Evolutionary conservation across 805 yeast species (phyloP).

Genomic region (Tetrapisispora fleetii): DNA sequence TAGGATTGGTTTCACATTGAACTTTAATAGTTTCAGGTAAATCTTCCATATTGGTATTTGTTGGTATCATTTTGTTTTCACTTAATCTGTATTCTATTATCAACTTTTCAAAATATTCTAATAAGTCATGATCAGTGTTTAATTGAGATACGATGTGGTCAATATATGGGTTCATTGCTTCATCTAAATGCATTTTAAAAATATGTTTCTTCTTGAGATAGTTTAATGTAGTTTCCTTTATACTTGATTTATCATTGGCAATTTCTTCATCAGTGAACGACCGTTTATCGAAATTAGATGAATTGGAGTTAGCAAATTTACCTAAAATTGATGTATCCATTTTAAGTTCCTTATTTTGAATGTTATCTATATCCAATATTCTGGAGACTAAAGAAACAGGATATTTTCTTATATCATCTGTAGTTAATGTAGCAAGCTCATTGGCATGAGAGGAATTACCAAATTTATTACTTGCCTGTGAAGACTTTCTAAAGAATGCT

Average conservation of each 20-base stretch:
- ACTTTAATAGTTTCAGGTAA: conserved; percentile 10
- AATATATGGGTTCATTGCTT: conserved; percentile 16
- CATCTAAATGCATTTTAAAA: conserved; percentile 15
- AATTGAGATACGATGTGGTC: conserved; percentile 6
- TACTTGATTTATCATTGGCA: not conserved
- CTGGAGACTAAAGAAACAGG: conserved; percentile 17
- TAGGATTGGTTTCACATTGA: conserved; percentile 4
- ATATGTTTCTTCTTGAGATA: conserved; percentile 16
- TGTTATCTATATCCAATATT: conserved; percentile 7
- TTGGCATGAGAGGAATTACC: conserved; percentile 3
- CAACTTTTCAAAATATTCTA: conserved; percentile 9
- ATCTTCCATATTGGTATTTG: not conserved
- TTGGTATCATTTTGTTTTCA: not conserved
- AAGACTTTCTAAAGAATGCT: conserved; percentile 11
- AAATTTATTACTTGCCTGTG: conserved; percentile 1
- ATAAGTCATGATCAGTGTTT: conserved; percentile 20
- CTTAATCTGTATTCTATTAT: conserved; percentile 8
- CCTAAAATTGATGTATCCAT: not conserved
- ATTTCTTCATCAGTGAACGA: not conserved
- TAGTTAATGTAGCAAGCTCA: conserved; percentile 10
- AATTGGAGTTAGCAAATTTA: not conserved
- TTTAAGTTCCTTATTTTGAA: not conserved
- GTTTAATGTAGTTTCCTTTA: conserved; percentile 4
- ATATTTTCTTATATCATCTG: conserved; percentile 19
- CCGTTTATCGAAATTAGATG: not conserved